phyloP scores from a whole-genome alignment of 164 flowering plant genomes.

The Stephania yunnanensis region DNA sequence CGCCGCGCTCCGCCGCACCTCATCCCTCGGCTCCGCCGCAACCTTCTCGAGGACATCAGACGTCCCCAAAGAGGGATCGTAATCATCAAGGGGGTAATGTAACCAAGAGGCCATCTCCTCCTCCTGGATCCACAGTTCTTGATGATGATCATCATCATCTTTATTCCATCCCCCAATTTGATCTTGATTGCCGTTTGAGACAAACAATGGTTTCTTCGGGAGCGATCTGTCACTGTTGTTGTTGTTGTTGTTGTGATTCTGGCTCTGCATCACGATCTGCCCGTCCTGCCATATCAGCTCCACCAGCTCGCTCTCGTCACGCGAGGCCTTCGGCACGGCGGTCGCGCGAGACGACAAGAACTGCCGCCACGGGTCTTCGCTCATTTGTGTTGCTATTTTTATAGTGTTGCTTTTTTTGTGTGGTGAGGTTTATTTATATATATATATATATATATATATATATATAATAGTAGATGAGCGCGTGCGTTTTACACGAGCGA shows the following conservation, averaged over 20 bases:
- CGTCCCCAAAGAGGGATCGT: conserved; percentile 29
- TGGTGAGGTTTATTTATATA: too few species aligned
- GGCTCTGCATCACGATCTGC: conserved; percentile 59
- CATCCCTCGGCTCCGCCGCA: background rate
- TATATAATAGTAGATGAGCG: too few species aligned
- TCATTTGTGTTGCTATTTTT: too few species aligned
- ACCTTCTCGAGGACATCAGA: conserved; percentile 28
- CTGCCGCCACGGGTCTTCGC: too few species aligned
- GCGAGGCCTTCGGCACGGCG: background rate
- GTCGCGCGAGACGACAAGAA: too few species aligned
- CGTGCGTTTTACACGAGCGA: too few species aligned
- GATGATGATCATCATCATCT: conserved; percentile 5
- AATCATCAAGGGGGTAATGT: conserved; percentile 59
- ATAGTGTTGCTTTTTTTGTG: too few species aligned
- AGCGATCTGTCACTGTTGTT: conserved; percentile 5
- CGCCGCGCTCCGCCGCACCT: background rate
- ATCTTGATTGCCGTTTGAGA: too few species aligned
- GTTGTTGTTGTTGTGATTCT: conserved; percentile 20
- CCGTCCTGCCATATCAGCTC: conserved; percentile 90
- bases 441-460: too few species aligned
- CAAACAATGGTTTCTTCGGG: background rate
- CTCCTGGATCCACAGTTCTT: conserved; percentile 67
- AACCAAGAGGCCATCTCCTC: conserved; percentile 95
- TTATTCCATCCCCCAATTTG: too few species aligned
- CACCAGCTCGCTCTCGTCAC: conserved; percentile 42